A percentile compares a stretch with the other conserved stretches of the same genome.
These are phyloP conservation scores for Kwoniella heveanensis DNA, from an alignment of 768 basidiomycete species.

Conservation along the genomic window DNA sequence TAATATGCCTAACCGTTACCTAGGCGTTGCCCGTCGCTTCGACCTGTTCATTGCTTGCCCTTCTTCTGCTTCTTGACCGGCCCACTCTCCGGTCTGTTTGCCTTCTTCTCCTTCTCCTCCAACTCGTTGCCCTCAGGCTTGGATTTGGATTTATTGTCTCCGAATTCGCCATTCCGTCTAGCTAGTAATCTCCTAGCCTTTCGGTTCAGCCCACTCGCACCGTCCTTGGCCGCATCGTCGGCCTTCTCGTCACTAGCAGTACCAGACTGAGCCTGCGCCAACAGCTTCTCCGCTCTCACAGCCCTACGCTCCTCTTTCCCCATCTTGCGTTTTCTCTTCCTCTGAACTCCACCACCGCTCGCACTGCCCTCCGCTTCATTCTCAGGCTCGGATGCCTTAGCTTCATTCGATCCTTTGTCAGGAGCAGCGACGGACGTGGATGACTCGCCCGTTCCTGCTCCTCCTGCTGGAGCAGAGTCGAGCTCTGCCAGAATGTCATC, in stretches of 20 bases:
- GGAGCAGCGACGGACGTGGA: neutral
- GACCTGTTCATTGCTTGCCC: neutral
- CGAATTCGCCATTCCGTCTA: slow-evolving; percentile 19
- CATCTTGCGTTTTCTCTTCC: slow-evolving; percentile 6
- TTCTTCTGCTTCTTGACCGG: neutral
- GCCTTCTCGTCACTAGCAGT: neutral
- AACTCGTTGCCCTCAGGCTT: too few species aligned
- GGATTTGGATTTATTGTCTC: neutral
- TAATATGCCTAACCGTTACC: too few species aligned
- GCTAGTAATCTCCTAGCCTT: slow-evolving; percentile 35
- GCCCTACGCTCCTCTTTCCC: slow-evolving; percentile 22
- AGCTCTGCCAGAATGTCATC: slow-evolving; percentile 26
- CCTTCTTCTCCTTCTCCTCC: neutral
- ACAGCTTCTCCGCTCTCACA: slow-evolving; percentile 4
- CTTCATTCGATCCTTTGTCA: too few species aligned
- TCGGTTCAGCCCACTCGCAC: slow-evolving; percentile 23
- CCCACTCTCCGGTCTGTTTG: neutral
- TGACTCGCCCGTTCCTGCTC: neutral
- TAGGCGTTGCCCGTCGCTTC: too few species aligned
- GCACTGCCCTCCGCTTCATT: neutral
- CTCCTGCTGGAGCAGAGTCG: slow-evolving; percentile 13
- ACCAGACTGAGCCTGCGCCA: neutral
- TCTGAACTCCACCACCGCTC: neutral
- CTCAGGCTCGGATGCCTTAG: neutral
- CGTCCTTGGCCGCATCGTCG: neutral